Conservation (phyloP, 768 basidiomycete species). For the Boletellus sp. region DNA sequence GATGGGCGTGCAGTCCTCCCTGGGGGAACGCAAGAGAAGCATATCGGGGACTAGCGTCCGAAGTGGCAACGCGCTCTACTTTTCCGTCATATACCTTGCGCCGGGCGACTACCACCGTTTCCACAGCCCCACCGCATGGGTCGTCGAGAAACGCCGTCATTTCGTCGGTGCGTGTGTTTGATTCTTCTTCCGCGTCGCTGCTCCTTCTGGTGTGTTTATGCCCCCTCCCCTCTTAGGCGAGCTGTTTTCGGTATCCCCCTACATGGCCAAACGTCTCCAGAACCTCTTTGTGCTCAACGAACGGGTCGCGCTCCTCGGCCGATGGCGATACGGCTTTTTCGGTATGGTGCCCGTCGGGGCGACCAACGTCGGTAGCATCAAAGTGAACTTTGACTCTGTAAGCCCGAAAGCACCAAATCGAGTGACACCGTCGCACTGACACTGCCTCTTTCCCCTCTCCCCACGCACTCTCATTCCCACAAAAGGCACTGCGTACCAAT, state of each 20-base stretch:
- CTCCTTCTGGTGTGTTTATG: background rate
- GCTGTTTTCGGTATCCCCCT: slow-evolving; percentile 94
- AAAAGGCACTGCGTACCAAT: slow-evolving; percentile 84
- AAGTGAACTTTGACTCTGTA: slow-evolving; percentile 91
- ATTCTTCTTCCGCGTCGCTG: background rate
- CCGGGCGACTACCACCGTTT: slow-evolving; percentile 99
- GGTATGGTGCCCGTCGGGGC: slow-evolving; percentile 97
- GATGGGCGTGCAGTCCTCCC: slow-evolving; percentile 53
- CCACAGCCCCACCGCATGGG: slow-evolving; percentile 95
- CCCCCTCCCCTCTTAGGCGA: slow-evolving; percentile 52
- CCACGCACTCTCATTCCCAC: background rate
- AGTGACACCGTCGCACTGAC: background rate
- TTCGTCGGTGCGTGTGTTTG: slow-evolving; percentile 80
- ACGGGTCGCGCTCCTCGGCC: slow-evolving; percentile 88
- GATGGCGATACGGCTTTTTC: slow-evolving; percentile 96
- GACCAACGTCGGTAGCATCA: slow-evolving; percentile 96
- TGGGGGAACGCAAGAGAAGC: slow-evolving; percentile 32
- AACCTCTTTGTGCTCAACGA: slow-evolving; percentile 98
- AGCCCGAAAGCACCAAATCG: slow-evolving; percentile 3
- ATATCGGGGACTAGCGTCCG: slow-evolving; percentile 50
- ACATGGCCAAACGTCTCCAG: slow-evolving; percentile 86
- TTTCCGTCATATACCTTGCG: slow-evolving; percentile 94
- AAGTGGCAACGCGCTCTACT: slow-evolving; percentile 83
- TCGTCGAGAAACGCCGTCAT: slow-evolving; percentile 92
- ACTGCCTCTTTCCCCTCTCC: background rate